Base-by-base conservation (phyloP, 768 basidiomycete genomes). In the Ramaria sp. region DNA sequence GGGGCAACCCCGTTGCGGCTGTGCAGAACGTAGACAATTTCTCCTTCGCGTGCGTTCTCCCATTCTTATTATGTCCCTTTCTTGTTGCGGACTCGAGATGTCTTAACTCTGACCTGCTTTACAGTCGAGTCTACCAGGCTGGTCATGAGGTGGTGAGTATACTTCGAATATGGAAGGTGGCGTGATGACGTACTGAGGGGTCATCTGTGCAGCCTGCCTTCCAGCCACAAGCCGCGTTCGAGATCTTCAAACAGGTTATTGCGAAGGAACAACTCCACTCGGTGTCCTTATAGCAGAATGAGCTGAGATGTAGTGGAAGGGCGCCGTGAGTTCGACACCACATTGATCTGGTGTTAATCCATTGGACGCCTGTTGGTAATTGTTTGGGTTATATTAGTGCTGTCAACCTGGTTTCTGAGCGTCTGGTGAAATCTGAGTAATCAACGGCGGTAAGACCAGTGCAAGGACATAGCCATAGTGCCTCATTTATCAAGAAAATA, bases 1-100 rank as follows among this genome's bases (percentile, higher is more conserved):
- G 73, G 38, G 80, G 76, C 1, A 67, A 65, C 5, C 61, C 79
- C 0, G 76, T 85, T 4, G 83, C 80, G 0, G 77, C 81, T 0
- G 73, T 83, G 17, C 76, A 81, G 64, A 83, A 84, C 51, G 78
- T 85, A 34, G 81, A 80, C 59, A 81, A 82, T 58, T 84, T 84
- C 63, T 72, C 79, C 0, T 86, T 85, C 65, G 84, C 81, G 82
- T 83, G 57, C 62, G 82, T 75, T 2, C 17, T 9, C 42, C 38
- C 15, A n/a, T 34, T 12, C 34, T 20, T 19, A 1, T 48, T 20
- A 33, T 34, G 2, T 41, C 45, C 41, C 37, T 4, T 4, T 33
- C 6, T 30, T 47, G 22, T 41, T 39, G 42, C 43, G 39, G 50
- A 30, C 53, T 31, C 15, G 17, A 59, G 51, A 12, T 59, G 48